Evolutionary conservation across 305 asterid species (phyloP).

Genomic region (Plantago coronopus): DNA sequence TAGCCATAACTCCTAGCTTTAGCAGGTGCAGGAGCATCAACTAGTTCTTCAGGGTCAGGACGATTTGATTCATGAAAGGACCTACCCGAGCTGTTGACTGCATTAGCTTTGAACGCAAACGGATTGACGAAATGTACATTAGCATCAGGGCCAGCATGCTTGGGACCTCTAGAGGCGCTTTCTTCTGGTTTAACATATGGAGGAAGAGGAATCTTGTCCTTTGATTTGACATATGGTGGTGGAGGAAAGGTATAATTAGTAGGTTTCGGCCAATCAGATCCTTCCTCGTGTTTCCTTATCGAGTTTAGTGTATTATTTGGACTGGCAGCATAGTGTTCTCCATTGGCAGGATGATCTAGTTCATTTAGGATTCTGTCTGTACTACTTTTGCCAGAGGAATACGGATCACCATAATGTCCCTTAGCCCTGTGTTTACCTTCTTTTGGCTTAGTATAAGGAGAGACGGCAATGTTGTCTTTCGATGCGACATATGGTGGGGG

Average conservation of each 20-base stretch:
- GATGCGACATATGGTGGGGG: conserved; percentile 79
- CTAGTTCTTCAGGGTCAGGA: conserved; percentile 23
- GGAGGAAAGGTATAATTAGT: conserved; percentile 49
- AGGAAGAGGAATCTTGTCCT: conserved; percentile 39
- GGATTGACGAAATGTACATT: conserved; percentile 26
- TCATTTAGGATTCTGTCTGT: conserved; percentile 26
- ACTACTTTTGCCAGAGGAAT: conserved; percentile 19
- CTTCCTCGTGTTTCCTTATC: conserved; percentile 30
- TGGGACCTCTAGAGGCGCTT: conserved; percentile 34
- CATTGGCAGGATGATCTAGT: conserved; percentile 25
- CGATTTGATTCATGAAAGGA: conserved; percentile 25
- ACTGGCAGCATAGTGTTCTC: conserved; percentile 19
- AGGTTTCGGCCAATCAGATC: conserved; percentile 38
- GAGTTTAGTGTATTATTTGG: conserved; percentile 27
- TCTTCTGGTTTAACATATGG: conserved; percentile 59
- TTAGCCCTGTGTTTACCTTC: conserved; percentile 39
- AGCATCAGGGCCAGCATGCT: conserved; percentile 27
- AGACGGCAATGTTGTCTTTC: conserved; percentile 31
- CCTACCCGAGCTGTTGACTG: conserved; percentile 27
- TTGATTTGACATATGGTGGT: conserved; percentile 73
- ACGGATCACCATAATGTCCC: conserved; percentile 22
- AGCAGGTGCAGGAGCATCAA: conserved; percentile 18
- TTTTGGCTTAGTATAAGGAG: conserved; percentile 60
- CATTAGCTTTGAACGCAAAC: conserved; percentile 21
- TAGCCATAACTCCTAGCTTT: conserved; percentile 24